These are phyloP conservation scores for Plectranthus barbatus DNA, from an alignment of 257 asterid species.

Conservation along the genomic window DNA sequence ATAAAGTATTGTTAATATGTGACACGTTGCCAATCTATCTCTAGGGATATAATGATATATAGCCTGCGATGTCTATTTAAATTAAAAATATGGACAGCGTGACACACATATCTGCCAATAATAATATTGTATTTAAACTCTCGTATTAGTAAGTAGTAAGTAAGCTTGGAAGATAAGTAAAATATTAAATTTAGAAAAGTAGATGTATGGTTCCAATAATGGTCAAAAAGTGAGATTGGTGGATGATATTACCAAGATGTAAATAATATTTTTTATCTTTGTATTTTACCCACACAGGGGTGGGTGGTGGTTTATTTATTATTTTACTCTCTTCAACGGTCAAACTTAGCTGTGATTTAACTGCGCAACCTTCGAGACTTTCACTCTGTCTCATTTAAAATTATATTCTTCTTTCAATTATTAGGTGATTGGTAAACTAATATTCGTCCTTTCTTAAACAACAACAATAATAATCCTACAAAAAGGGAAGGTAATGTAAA, in stretches of 20 bases:
- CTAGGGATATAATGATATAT: not conserved
- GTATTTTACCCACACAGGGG: not conserved
- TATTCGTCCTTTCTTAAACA: too few relatives aligned
- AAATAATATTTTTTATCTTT: not conserved
- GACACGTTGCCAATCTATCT: not conserved
- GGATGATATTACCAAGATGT: slow-evolving; percentile 27
- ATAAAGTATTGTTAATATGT: not conserved
- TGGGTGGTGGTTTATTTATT: slow-evolving; percentile 15
- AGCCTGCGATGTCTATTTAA: not conserved
- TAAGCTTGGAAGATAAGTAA: not conserved
- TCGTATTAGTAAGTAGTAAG: not conserved
- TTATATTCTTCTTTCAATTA: too few relatives aligned
- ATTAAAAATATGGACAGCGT: not conserved
- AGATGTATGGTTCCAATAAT: slow-evolving; percentile 9
- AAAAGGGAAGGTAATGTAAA: too few relatives aligned
- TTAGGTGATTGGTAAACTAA: too few relatives aligned
- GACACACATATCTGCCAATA: not conserved
- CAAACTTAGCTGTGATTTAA: slow-evolving; percentile 36
- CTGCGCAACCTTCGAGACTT: slow-evolving; percentile 41
- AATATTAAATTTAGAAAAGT: not conserved
- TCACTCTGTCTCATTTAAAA: not conserved
- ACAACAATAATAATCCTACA: too few relatives aligned
- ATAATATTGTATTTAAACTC: not conserved
- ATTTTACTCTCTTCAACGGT: slow-evolving; percentile 48
- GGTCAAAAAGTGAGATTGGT: slow-evolving; percentile 25